Conservation (phyloP, 2,329 filamentous ascomycete genomes). For the Sporothrix globosa region DNA sequence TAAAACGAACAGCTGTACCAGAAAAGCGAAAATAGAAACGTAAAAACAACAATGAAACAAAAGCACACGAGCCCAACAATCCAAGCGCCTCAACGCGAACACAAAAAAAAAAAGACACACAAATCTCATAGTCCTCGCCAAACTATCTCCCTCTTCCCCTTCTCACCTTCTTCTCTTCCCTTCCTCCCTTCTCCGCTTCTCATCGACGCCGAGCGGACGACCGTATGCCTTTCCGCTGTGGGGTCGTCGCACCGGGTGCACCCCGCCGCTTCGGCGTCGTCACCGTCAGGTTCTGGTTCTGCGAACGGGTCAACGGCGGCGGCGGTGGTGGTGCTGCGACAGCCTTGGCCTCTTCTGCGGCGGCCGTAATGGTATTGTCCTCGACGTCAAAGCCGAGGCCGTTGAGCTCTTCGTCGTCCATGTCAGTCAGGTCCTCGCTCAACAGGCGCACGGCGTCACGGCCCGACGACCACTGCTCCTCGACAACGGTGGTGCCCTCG, state of each 20-base stretch:
- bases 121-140: too few species aligned
- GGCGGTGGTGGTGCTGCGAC: constrained; percentile 1
- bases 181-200: constrained; percentile 7
- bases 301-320: neutral
- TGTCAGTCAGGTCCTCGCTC: constrained; percentile 86
- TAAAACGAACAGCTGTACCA: neutral
- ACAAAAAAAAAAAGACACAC: neutral
- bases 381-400: constrained; percentile 64
- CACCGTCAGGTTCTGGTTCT: constrained; percentile 12
- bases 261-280: constrained; percentile 29
- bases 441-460: constrained; percentile 68
- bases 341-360: constrained; percentile 3
- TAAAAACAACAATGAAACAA: neutral
- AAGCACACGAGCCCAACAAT: neutral
- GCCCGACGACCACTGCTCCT: constrained; percentile 68
- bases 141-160: neutral
- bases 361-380: constrained; percentile 50
- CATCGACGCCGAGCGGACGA: constrained; percentile 43
- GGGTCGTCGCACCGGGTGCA: neutral
- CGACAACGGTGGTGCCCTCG: constrained; percentile 75
- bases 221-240: constrained; percentile 42
- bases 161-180: neutral
- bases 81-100: constrained; percentile 2
- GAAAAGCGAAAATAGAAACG: constrained; percentile 12
- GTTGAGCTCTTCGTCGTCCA: constrained; percentile 87